Base-by-base conservation (phyloP, 257 asterid species). In the Thymus mandschuricus region DNA sequence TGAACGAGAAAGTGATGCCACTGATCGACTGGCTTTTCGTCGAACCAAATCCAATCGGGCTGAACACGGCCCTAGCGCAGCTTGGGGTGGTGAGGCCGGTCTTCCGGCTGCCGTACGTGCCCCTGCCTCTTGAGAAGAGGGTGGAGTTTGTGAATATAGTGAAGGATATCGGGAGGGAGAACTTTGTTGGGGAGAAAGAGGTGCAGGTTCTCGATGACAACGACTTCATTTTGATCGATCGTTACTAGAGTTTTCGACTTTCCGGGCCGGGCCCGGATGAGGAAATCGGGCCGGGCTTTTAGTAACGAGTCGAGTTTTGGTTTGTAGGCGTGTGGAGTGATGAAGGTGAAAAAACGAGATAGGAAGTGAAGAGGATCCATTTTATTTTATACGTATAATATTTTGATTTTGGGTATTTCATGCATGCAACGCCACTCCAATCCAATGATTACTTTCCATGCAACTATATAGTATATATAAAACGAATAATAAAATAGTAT, bases 51-150 rank as follows among this genome's bases (percentile, higher is more conserved):
- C 98, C 98, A 5, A 88, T 88, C 28, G 89, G 89, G 33, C 71
- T 92, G 44, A 92, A 89, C 79, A 89, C 98, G 0, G 96, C 96
- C 64, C 86, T 92, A 33, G 88, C 98, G 73, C 98, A 92, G 84
- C 98, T 92, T 41, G 96, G 96, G 64, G 94, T 92, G 33, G 88
- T 75, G 72, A 85, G 96, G 85, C 94, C 98, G 1, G 82, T 92
- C 61, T 92, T 89, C 68, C 89, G 95, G 10, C 77, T 90, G 62
- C 97, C 97, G 5, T 90, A 90, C 43, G 92, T 82, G 28, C 97
- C 98, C 12, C 93, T 90, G 68, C 80, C 89, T 58, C 45, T 79
- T 74, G 87, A 62, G 6, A 88, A 90, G 86, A 87, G 98, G 79
- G 78, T 81, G 65, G 97, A 88, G 82, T 90, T 92, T 62, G 95